Evolutionary conservation across 2,329 filamentous ascomycete species (phyloP).

Genomic region (Cryphonectria japonica): DNA sequence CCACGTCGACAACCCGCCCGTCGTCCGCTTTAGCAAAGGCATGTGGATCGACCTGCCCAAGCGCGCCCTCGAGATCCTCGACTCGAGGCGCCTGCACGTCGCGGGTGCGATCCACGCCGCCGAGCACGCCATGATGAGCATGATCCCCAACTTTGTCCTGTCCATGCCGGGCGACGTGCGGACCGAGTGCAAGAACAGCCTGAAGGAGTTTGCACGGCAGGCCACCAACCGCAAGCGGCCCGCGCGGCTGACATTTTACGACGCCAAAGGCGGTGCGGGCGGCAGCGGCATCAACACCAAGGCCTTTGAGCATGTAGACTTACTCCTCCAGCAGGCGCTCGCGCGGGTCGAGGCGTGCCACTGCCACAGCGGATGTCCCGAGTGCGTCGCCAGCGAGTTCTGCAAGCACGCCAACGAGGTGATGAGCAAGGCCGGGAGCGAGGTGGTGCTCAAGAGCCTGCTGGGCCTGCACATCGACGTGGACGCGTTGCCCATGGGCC

Average conservation of each 20-base stretch:
- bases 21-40: slow-evolving; percentile 81
- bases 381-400: slow-evolving; percentile 83
- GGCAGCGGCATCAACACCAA: slow-evolving; percentile 89
- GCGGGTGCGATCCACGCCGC: slow-evolving; percentile 93
- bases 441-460: slow-evolving; percentile 77
- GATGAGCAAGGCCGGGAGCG: slow-evolving; percentile 88
- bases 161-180: slow-evolving; percentile 88
- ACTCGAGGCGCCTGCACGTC: slow-evolving; percentile 72
- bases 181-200: slow-evolving; percentile 88
- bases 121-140: slow-evolving; percentile 83
- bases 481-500: slow-evolving; percentile 83
- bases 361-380: slow-evolving; percentile 81
- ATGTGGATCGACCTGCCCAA: slow-evolving; percentile 95
- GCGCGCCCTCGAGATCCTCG: slow-evolving; percentile 76
- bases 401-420: slow-evolving; percentile 89
- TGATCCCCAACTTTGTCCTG: slow-evolving; percentile 91
- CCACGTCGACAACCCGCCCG: slow-evolving; percentile 89
- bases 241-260: slow-evolving; percentile 89
- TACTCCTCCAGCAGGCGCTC: slow-evolving; percentile 76
- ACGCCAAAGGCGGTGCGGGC: slow-evolving; percentile 83
- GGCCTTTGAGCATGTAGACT: slow-evolving; percentile 89
- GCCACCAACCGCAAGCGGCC: slow-evolving; percentile 78
- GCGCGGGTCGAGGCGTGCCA: slow-evolving; percentile 74
- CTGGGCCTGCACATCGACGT: slow-evolving; percentile 79
- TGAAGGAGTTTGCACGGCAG: slow-evolving; percentile 81